These are phyloP conservation scores for Ascochyta rabiei DNA, from an alignment of 2,329 filamentous ascomycete genomes.

Conservation along the genomic window DNA sequence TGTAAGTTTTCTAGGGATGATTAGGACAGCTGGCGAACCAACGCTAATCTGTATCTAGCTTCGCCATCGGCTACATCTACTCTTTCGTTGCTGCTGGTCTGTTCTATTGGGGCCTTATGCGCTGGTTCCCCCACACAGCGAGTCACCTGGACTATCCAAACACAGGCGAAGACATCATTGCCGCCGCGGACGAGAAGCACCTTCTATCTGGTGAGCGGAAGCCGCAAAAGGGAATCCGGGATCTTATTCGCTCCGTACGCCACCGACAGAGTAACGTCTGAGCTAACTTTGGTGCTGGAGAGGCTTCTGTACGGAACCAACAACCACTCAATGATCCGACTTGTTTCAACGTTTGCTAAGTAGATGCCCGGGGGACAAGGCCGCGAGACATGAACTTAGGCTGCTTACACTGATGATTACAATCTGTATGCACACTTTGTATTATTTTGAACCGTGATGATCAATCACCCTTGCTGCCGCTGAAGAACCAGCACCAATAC, in stretches of 20 bases:
- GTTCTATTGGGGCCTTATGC: constrained; percentile 44
- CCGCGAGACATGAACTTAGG: too few relatives aligned
- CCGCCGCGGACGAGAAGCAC: constrained; percentile 40
- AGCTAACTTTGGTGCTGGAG: background rate
- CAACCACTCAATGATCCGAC: too few relatives aligned
- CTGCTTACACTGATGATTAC: too few relatives aligned
- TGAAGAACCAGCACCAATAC: too few relatives aligned
- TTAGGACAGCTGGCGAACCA: background rate
- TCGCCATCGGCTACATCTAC: constrained; percentile 48
- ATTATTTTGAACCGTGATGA: too few relatives aligned
- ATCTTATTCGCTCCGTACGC: background rate
- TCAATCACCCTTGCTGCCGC: too few relatives aligned
- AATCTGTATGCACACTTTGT: too few relatives aligned
- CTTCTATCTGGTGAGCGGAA: constrained; percentile 10
- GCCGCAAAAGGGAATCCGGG: constrained; percentile 9
- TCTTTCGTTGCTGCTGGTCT: constrained; percentile 44
- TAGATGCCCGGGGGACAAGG: too few relatives aligned
- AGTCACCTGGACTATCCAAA: constrained; percentile 82
- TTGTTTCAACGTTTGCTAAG: too few relatives aligned
- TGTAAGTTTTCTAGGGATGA: constrained; percentile 20
- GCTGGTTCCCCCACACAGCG: constrained; percentile 66
- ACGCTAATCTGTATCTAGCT: constrained; percentile 17
- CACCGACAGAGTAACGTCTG: background rate
- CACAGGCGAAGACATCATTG: constrained; percentile 64
- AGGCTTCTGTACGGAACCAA: too few relatives aligned